Evolutionary conservation across 2,329 filamentous ascomycete species (phyloP), one percentile per base, ranked within the genome.

Genomic region (Pezicula radicicola): DNA sequence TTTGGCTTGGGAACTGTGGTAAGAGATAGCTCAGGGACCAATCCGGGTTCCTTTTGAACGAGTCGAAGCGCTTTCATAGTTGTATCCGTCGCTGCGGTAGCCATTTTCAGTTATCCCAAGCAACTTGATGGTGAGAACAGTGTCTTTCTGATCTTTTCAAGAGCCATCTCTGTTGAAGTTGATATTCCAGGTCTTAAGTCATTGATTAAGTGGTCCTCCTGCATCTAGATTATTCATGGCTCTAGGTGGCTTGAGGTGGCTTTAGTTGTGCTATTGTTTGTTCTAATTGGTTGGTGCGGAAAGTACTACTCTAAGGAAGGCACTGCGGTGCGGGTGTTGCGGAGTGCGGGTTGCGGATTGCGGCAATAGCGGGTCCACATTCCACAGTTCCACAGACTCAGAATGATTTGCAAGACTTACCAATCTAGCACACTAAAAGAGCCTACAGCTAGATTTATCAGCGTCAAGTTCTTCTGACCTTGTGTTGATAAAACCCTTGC

Each of bases 21-120:
- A 3, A 60, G 50, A 6, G 50, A 43, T 12, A 63, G 45, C 7
- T 21, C 52, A 10, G 56, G 57, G 18, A 47, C 36, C 6, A 50
- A 16, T 15, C 13, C 40, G 12, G 52, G 33, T 15, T 47, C 43
- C 1, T 53, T 18, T 10, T 45, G 54, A 3, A 53, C 57, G 27
- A 63, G 56, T 12, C 44, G 53, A 43, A 63, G 58, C 25, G 61
- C 60, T 54, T 58, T 58, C 62, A 62, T 62, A 12, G 56, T 61
- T 43, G 42, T 44, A 15, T 27, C 13, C 2, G 19, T 19, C 27
- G 19, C 8, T 28, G 16, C 16, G 1, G 8, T 15, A n/a, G 35
- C 35, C 37, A 40, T 40, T 16, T 16, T 12, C 19, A 15, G 15
- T 16, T 40, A 40, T 16, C 6, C 8, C 10, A 16, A 13, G 2